Conservation (phyloP, 192 early-diverging fungal genomes). For the Coemansia erecta region DNA sequence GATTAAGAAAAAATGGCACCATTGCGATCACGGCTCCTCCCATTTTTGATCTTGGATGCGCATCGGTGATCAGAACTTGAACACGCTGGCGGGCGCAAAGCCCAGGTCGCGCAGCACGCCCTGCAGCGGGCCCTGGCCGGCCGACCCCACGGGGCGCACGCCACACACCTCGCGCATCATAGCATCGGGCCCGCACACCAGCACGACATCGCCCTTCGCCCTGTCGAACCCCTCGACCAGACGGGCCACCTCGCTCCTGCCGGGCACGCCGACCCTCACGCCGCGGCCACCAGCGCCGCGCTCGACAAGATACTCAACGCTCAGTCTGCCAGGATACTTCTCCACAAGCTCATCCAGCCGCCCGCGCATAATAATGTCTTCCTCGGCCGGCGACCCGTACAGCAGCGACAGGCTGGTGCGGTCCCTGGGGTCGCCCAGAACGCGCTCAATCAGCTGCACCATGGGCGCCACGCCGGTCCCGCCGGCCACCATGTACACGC, state of each 20-base stretch:
- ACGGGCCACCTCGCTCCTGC: constrained; percentile 17
- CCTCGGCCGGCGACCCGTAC: constrained; percentile 34
- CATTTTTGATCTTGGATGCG: too few relatives aligned
- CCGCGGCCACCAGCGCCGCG: constrained; percentile 5
- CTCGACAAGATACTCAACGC: constrained; percentile 56
- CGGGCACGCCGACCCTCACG: constrained; percentile 12
- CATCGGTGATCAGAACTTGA: constrained; percentile 54
- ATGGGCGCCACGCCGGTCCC: constrained; percentile 80
- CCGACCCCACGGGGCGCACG: constrained; percentile 33
- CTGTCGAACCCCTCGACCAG: constrained; percentile 34
- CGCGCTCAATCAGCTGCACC: constrained; percentile 59
- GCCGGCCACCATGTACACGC: constrained; percentile 60
- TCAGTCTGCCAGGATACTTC: constrained; percentile 43
- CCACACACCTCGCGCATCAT: constrained; percentile 63
- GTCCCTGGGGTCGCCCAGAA: constrained; percentile 47
- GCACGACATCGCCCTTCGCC: constrained; percentile 42
- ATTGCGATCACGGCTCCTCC: too few relatives aligned
- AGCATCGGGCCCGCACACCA: constrained; percentile 66
- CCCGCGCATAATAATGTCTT: constrained; percentile 57
- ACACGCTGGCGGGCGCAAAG: constrained; percentile 55
- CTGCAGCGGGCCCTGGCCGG: constrained; percentile 58
- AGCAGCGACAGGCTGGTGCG: constrained; percentile 36
- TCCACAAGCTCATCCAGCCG: constrained; percentile 56
- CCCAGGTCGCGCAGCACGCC: constrained; percentile 59
- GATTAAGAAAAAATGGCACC: too few relatives aligned